A percentile compares a stretch with the other conserved stretches of the same genome.
Conservation (phyloP, 148 eudicot genomes). For the Chenopodium quinoa region DNA sequence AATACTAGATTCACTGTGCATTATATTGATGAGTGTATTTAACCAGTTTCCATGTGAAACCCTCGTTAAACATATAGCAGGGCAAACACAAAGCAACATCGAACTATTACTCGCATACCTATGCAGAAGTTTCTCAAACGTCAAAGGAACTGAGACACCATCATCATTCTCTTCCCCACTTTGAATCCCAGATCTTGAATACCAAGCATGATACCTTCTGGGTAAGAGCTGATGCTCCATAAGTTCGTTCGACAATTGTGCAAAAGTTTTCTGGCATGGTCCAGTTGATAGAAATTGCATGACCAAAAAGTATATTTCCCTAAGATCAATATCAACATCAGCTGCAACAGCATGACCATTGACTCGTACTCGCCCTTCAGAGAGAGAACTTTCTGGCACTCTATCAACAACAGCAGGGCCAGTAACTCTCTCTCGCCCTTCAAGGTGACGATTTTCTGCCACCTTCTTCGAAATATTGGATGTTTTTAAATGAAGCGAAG, state of each 20-base stretch:
- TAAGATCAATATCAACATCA: conserved; percentile 70
- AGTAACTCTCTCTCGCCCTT: conserved; percentile 42
- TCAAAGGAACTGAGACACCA: conserved; percentile 72
- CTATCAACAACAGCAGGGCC: conserved; percentile 40
- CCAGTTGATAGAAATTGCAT: conserved; percentile 86
- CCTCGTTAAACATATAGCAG: conserved; percentile 1
- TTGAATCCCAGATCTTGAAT: conserved; percentile 57
- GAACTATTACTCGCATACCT: conserved; percentile 38
- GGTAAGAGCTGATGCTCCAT: conserved; percentile 84
- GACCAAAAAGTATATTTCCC: conserved; percentile 86
- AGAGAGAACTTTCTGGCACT: conserved; percentile 38
- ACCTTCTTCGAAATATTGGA: conserved; percentile 34
- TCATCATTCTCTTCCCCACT: conserved; percentile 59
- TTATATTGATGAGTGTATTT: too few relatives aligned
- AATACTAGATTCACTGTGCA: background rate
- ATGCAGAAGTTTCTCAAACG: conserved; percentile 50
- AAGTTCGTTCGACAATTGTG: conserved; percentile 65
- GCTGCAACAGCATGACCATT: conserved; percentile 37
- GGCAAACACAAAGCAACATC: background rate
- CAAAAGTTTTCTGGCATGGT: conserved; percentile 74
- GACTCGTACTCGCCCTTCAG: conserved; percentile 44
- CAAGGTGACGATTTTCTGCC: conserved; percentile 38
- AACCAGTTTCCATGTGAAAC: conserved; percentile 6
- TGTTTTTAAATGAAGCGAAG: conserved; percentile 28
- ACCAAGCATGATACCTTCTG: conserved; percentile 96